Percentiles rank a stretch among this genome's conserved stretches.
Conservation (phyloP, 257 asterid genomes). For the Ajuga chamaepitys region DNA sequence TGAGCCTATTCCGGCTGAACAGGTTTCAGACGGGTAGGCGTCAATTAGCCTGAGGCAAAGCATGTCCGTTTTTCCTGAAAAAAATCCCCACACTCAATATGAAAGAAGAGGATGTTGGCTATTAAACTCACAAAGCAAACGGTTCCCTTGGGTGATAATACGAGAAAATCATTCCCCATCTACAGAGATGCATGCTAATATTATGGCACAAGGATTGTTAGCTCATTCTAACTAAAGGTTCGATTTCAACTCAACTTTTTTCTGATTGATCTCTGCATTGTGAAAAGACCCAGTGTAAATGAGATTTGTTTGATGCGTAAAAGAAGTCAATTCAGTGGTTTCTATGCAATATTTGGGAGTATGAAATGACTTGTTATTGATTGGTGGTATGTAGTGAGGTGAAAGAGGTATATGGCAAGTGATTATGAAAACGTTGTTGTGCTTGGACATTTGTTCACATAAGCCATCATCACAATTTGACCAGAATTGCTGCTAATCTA, state of each 20-base stretch:
- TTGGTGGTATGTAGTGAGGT: background rate
- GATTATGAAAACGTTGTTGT: background rate
- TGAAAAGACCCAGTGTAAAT: background rate
- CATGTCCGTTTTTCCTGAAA: background rate
- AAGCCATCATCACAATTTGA: slow-evolving; percentile 14
- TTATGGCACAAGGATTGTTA: background rate
- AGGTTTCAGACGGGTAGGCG: slow-evolving; percentile 36
- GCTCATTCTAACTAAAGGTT: slow-evolving; percentile 1
- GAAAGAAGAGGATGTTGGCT: background rate
- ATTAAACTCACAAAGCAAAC: background rate
- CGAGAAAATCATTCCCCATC: background rate
- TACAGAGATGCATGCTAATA: background rate
- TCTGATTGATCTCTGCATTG: background rate
- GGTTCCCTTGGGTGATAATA: background rate
- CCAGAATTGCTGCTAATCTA: slow-evolving; percentile 4
- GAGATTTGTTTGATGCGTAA: background rate
- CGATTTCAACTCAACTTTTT: background rate
- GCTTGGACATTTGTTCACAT: slow-evolving; percentile 9
- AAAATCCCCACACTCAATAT: background rate
- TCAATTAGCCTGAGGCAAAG: background rate
- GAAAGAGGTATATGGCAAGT: background rate
- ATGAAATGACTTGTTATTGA: background rate
- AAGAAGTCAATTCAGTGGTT: background rate
- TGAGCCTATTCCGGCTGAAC: slow-evolving; percentile 48
- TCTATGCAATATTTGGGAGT: background rate